Percentiles rank a stretch among this genome's conserved stretches.
Conservation (phyloP, 2,329 filamentous ascomycete genomes). For the Gnomoniopsis smithogilvyi region DNA sequence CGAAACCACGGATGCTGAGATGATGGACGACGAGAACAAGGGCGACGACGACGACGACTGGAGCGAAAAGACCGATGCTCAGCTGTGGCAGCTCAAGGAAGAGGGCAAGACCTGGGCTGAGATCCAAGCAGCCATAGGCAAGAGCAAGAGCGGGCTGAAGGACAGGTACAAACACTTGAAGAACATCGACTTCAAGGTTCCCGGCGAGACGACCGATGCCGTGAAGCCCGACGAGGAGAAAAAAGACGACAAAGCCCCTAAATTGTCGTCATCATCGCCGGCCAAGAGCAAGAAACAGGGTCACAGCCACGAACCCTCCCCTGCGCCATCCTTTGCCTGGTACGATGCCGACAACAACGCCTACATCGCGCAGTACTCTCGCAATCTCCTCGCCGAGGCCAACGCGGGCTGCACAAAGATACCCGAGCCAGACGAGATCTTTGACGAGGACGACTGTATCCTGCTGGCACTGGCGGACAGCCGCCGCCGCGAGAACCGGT, state of each 20-base stretch:
- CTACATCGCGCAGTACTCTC: conserved; percentile 13
- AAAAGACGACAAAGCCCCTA: not conserved
- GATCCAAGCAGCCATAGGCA: conserved; percentile 11
- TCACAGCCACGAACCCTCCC: not conserved
- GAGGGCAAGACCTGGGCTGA: conserved; percentile 12
- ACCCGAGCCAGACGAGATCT: conserved; percentile 11
- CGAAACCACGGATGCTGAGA: not conserved
- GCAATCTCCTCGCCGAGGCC: not conserved
- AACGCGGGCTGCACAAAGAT: conserved; percentile 1
- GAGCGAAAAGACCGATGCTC: not conserved
- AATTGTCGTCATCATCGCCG: not conserved
- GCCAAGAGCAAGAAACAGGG: not conserved
- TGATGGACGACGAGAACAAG: not conserved
- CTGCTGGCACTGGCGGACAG: conserved; percentile 34
- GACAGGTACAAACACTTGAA: conserved; percentile 4
- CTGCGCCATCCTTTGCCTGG: conserved; percentile 20
- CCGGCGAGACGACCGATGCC: not conserved
- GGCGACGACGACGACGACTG: not conserved
- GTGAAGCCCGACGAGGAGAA: conserved; percentile 8
- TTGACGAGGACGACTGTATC: conserved; percentile 19
- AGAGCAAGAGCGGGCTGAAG: conserved; percentile 5
- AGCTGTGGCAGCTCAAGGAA: not conserved
- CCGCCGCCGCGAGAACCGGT: conserved; percentile 30
- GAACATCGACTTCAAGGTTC: not conserved
- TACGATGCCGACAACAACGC: conserved; percentile 20